These are phyloP conservation scores for Strombidium stylifer DNA, from an alignment of 73 alveolate genomes.

Conservation along the genomic window DNA sequence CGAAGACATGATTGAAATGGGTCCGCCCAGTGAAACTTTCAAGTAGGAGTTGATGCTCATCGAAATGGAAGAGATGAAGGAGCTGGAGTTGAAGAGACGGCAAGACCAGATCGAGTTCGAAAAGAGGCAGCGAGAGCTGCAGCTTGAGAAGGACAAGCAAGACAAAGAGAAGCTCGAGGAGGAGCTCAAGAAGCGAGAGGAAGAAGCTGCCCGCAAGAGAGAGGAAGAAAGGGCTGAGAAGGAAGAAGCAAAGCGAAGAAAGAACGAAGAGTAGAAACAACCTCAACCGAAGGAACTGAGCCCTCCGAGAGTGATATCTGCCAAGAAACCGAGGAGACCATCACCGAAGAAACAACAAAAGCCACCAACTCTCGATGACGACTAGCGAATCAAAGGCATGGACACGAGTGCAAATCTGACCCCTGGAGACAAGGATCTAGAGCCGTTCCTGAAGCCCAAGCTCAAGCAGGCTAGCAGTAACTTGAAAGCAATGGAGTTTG, in stretches of 20 bases:
- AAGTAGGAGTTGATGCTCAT: slow-evolving; percentile 48
- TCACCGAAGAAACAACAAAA: slow-evolving; percentile 54
- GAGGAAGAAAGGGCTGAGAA: slow-evolving; percentile 23
- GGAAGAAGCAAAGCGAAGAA: slow-evolving; percentile 20
- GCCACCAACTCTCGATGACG: too few species aligned
- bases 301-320: too few species aligned
- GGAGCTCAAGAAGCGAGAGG: slow-evolving; percentile 42
- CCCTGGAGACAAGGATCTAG: slow-evolving; percentile 97
- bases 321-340: slow-evolving; percentile 30
- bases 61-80: slow-evolving; percentile 71
- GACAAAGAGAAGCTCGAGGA: slow-evolving; percentile 42
- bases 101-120: not conserved
- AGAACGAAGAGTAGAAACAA: too few species aligned
- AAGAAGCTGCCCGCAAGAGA: slow-evolving; percentile 50
- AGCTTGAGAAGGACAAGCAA: not conserved
- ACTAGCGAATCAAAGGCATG: too few species aligned
- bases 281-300: too few species aligned
- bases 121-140: not conserved
- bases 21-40: not conserved
- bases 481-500: slow-evolving; percentile 68
- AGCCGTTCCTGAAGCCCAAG: slow-evolving; percentile 74
- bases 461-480: slow-evolving; percentile 80
- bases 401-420: too few species aligned
- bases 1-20: slow-evolving; percentile 89
- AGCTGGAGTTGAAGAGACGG: slow-evolving; percentile 49